Evolutionary conservation across 179 eudicot genomes (phyloP), one percentile per base, ranked within the genome.

Genomic region (Beta corolliflora): DNA sequence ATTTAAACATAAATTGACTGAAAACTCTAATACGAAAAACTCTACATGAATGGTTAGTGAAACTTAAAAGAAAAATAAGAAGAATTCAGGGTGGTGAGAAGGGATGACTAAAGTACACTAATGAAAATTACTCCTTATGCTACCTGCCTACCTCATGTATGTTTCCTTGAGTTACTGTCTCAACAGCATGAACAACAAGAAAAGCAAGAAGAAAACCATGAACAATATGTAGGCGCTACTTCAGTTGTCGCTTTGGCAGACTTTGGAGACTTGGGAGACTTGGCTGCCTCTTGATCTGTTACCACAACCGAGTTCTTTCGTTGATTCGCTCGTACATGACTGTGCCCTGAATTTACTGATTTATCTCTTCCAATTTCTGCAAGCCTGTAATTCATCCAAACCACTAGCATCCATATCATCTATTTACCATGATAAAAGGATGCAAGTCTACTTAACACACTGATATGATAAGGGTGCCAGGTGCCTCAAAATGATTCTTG

Each of bases 121-220:
- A 31, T 31, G 71, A 0, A 14, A 41, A 67, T 31, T 67, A 36
- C 48, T 67, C 16, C 14, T 36, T 3, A 25, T 31, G 48, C 14
- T 31, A 67, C 10, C 46, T 69, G 36, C n/a, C n/a, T n/a, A n/a
- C n/a, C n/a, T n/a, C n/a, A n/a, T n/a, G n/a, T 16, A 5, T 67
- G 41, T 8, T 68, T 68, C 41, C 18, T 36, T 41, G 18, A 18
- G 9, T 69, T 44, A 44, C 18, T 21, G 12, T 19, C 55, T 75
- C 44, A 79, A 81, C 89, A 66, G 74, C 83, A 77, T 67, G 86
- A 79, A 81, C 92, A 86, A 75, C 88, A 85, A 68, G 89, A 76
- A 80, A 87, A 80, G 77, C 92, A 87, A 80, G 86, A 85, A 68
- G 86, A 75, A 73, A 88, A 75, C 76, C 86, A 87, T 45, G 88